Base-by-base conservation (phyloP, 768 basidiomycete species). In the Dictyophora rubrovolvata region DNA sequence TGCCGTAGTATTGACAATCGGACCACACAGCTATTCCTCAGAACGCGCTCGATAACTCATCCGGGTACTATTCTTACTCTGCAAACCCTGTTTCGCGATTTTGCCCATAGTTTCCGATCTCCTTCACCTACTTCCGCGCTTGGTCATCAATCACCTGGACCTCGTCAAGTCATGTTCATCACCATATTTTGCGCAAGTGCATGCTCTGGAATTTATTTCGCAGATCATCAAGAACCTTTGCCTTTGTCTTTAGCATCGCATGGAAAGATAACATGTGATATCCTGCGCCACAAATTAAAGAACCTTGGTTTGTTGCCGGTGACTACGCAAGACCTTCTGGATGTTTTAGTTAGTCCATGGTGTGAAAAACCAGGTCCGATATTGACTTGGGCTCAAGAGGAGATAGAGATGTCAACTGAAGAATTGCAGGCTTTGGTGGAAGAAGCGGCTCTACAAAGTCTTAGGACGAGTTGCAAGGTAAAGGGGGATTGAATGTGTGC, bases 101-200 rank as follows among this genome's bases (percentile, higher is more conserved):
- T 86, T 67, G 83, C 85, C 20, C 81, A 79, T 48, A 64, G 74
- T 7, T 79, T 87, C 65, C 23, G 34, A 22, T 51, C 56, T n/a
- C 75, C 77, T 20, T 74, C 74, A 50, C 84, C 83, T 62, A 7
- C 28, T 28, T 7, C 28, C 7, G 4, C 28, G 28, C 28, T 28
- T 28, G 28, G 28, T 28, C 79, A 87, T 65, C 36, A 28, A 20
- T 48, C 55, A 16, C 75, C 77, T 20, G 74, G 74, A 51, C 84
- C 83, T 62, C 84, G 87, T 47, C 76, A 84, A 20, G 86, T 86
- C 56, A 82, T 93, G 71, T 76, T 91, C n/a, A 75, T 89, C 58
- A 79, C 81, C 16, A 74, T 85, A 18, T 87, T 85, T 20, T 48
- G 54, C 28, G 49, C 60, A 36, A 49, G 48, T 46, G 54, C 65